Evolutionary conservation across 805 yeast species (phyloP).

Genomic region (Tetrapisispora taiwanensis): DNA sequence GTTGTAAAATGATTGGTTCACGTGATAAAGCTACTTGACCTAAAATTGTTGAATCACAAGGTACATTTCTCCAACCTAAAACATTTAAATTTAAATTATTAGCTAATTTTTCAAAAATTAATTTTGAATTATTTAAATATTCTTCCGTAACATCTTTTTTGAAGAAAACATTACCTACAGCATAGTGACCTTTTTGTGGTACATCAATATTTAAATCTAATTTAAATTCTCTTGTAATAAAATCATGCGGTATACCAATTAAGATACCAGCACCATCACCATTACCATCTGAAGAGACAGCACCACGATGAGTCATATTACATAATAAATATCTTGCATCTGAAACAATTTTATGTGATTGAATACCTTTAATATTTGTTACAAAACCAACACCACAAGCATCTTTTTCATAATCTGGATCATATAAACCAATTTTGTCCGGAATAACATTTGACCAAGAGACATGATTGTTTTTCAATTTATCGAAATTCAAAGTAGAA

Average conservation of each 20-base stretch:
- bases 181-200: constrained; percentile 80
- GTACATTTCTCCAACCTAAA: constrained; percentile 91
- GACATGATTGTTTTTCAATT: constrained; percentile 35
- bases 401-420: constrained; percentile 89
- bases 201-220: constrained; percentile 55
- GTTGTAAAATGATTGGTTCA: constrained; percentile 87
- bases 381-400: constrained; percentile 99
- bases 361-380: constrained; percentile 80
- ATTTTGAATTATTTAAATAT: constrained; percentile 59
- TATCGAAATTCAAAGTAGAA: constrained; percentile 8
- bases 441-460: constrained; percentile 94
- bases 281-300: constrained; percentile 91
- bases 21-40: constrained; percentile 93
- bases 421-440: constrained; percentile 76
- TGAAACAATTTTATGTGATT: constrained; percentile 84
- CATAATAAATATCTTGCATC: constrained; percentile 83
- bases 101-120: constrained; percentile 77
- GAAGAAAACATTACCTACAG: constrained; percentile 90
- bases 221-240: constrained; percentile 75
- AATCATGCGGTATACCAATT: constrained; percentile 83
- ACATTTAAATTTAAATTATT: constrained; percentile 64
- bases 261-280: constrained; percentile 99
- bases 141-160: constrained; percentile 55
- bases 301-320: constrained; percentile 98
- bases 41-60: constrained; percentile 84